Evolutionary conservation across 2,329 filamentous ascomycete species (phyloP).

Genomic region (Colletotrichum caudatum): DNA sequence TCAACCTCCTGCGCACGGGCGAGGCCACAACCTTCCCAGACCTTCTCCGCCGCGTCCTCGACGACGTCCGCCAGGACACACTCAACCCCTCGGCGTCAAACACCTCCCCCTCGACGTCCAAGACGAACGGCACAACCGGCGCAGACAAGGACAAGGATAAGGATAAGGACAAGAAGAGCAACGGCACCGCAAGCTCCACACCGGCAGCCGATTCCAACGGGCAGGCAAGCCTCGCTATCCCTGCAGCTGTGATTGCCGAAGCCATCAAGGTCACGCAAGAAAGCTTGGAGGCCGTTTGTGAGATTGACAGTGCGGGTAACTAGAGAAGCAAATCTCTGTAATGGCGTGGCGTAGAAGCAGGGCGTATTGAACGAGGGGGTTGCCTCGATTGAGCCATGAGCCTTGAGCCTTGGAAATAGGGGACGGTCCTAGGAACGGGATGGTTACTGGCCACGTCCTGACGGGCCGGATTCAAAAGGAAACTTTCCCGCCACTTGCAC

Average conservation of each 20-base stretch:
- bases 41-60: conserved; percentile 70
- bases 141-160: conserved; percentile 29
- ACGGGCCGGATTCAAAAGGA: too few species aligned
- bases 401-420: background rate
- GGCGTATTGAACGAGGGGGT: background rate
- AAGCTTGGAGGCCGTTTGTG: conserved; percentile 64
- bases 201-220: conserved; percentile 41
- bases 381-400: too few species aligned
- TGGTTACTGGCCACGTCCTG: conserved; percentile 1
- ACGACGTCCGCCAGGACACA: conserved; percentile 69
- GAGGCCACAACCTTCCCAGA: conserved; percentile 70
- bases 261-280: conserved; percentile 71
- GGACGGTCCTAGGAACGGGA: background rate
- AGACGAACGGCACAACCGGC: conserved; percentile 46
- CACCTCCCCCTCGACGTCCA: conserved; percentile 43
- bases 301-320: conserved; percentile 48
- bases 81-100: conserved; percentile 47
- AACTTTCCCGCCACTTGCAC: background rate
- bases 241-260: conserved; percentile 70
- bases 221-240: conserved; percentile 64
- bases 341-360: background rate
- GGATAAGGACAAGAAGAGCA: conserved; percentile 31
- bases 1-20: conserved; percentile 70
- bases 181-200: conserved; percentile 31
- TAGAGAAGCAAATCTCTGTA: background rate